Conservation (phyloP, 1,284 basidiomycete genomes). For the Stygiomarasmius scandens region DNA sequence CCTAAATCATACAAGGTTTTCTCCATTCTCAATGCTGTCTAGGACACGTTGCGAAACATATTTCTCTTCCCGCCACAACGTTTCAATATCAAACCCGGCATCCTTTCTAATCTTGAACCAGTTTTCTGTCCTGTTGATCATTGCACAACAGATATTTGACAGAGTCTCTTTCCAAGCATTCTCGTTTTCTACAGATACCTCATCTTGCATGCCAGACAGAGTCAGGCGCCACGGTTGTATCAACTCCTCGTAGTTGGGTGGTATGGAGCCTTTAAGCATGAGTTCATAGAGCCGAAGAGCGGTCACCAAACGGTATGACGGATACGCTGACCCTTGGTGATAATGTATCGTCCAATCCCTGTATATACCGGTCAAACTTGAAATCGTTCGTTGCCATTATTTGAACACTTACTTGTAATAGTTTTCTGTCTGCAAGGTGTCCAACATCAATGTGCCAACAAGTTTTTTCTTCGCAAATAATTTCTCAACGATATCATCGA, state of each 20-base stretch:
- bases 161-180: conserved; percentile 38
- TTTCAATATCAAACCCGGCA: conserved; percentile 26
- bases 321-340: conserved; percentile 59
- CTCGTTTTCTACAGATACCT: conserved; percentile 44
- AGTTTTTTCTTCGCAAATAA: conserved; percentile 45
- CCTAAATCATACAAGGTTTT: conserved; percentile 27
- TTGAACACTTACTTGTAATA: conserved; percentile 72
- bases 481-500: conserved; percentile 58
- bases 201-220: conserved; percentile 45
- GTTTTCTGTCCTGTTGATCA: conserved; percentile 21
- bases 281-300: conserved; percentile 68
- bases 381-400: background rate
- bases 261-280: conserved; percentile 24
- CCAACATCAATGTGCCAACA: conserved; percentile 47
- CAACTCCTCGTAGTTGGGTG: conserved; percentile 27
- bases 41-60: conserved; percentile 53
- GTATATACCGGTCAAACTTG: conserved; percentile 1
- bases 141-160: conserved; percentile 32
- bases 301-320: conserved; percentile 75
- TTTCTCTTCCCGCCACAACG: conserved; percentile 51
- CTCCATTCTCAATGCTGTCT: conserved; percentile 41
- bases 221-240: conserved; percentile 60
- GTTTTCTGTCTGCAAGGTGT: conserved; percentile 54
- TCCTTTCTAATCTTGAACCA: conserved; percentile 21
- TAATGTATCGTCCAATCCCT: conserved; percentile 79